phyloP scores from a whole-genome alignment of 139 green algal species.

The Parachlorella kessleri region DNA sequence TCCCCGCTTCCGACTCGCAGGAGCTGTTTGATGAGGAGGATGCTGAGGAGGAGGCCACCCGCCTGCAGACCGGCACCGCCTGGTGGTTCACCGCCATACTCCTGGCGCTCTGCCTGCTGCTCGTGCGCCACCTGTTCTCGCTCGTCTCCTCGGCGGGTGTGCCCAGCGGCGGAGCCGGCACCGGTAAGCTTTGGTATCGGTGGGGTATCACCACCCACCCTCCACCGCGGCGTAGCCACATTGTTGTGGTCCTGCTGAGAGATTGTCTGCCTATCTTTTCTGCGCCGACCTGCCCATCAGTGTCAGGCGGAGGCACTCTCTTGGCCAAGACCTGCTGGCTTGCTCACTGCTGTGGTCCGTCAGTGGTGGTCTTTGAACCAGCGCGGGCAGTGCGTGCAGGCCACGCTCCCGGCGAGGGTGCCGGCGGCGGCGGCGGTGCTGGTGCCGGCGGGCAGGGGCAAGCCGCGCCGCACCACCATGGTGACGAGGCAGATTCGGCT shows the following conservation, averaged over 20 bases:
- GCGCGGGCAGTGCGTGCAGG: too few relatives aligned
- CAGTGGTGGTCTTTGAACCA: too few relatives aligned
- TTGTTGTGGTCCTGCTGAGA: not conserved
- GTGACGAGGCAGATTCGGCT: not conserved
- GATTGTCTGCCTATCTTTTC: not conserved
- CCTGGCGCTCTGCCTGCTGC: not conserved
- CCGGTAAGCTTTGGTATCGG: too few relatives aligned
- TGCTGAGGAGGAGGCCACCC: not conserved
- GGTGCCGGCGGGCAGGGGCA: not conserved
- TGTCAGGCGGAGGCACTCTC: too few relatives aligned
- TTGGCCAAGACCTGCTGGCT: too few relatives aligned
- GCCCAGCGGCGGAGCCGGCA: too few relatives aligned
- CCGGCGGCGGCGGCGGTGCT: too few relatives aligned
- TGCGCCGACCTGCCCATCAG: too few relatives aligned
- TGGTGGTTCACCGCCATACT: conserved; percentile 13
- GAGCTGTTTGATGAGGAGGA: not conserved
- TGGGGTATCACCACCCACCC: too few relatives aligned
- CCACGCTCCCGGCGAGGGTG: too few relatives aligned
- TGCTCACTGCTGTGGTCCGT: too few relatives aligned
- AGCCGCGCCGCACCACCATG: not conserved
- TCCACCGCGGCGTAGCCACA: too few relatives aligned
- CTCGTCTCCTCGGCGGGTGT: not conserved
- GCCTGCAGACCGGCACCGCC: not conserved
- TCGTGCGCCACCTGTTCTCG: not conserved
- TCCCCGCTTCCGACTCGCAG: not conserved